Conservation (phyloP, 495 filamentous ascomycete species). For the Neurospora sp. region DNA sequence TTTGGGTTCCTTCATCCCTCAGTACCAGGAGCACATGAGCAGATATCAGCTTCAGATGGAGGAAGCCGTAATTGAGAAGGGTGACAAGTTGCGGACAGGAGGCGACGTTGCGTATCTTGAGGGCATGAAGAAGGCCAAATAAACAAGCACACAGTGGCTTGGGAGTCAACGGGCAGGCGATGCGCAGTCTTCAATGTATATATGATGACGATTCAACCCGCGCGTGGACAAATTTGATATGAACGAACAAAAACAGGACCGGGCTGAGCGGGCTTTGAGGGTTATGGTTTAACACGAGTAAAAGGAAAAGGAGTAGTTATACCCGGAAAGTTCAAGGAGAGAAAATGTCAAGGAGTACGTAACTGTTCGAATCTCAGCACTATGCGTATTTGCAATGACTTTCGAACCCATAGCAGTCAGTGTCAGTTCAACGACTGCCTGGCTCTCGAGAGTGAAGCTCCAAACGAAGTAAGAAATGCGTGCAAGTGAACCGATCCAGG, state of each 20-base stretch:
- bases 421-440: background rate
- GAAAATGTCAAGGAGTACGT: background rate
- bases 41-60: slow-evolving; percentile 55
- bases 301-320: background rate
- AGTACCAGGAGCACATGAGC: slow-evolving; percentile 50
- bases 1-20: slow-evolving; percentile 56
- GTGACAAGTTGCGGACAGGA: slow-evolving; percentile 50
- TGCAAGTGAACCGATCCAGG: background rate
- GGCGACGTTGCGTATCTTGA: slow-evolving; percentile 61
- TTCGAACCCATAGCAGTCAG: background rate
- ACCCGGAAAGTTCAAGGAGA: background rate
- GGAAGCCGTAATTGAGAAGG: slow-evolving; percentile 55
- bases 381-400: background rate
- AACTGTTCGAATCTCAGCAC: background rate
- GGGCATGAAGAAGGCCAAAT: slow-evolving; percentile 12
- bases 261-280: background rate
- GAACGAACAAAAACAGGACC: background rate
- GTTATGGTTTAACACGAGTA: background rate
- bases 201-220: background rate
- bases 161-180: background rate
- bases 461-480: background rate
- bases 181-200: background rate
- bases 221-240: background rate
- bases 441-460: background rate
- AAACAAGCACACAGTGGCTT: background rate